Evolutionary conservation across 148 eudicot genomes (phyloP), one percentile per base, ranked within the genome.

Genomic region (Amaranthus hypochondriacus): DNA sequence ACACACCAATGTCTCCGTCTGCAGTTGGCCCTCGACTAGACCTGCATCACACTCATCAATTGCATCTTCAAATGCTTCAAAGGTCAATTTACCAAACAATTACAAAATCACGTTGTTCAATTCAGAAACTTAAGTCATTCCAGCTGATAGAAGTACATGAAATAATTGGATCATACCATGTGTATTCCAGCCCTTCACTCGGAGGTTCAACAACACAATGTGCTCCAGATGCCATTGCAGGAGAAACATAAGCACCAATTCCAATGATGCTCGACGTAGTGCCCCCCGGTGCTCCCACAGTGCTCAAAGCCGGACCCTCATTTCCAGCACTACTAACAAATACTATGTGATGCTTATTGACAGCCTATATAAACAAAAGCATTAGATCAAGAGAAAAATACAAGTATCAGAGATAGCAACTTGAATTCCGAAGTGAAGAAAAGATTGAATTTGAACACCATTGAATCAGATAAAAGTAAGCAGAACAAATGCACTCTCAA

Each of bases 231-330:
- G 98, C 98, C 98, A 95, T 95, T 46, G 87, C 89, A 84, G 97
- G 98, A 79, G 98, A 95, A 74, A 95, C 97, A 88, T 95, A 95
- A 63, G 98, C 98, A 81, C 98, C 98, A 75, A 95, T 88, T 54
- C 96, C 98, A 74, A 95, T 90, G 56, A 95, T 95, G 91, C 97
- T 89, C 62, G 98, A 95, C 39, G 90, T 89, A 68, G 98, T 92
- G 73, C 98, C 98, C 66, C 98, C 98, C 7, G 98, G 98, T 68
- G 98, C 92, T 79, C 98, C 98, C 56, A 95, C 97, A 70, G 98
- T 92, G 85, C 79, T 92, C 79, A 95, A 83, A 70, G 97, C 97
- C 68, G 98, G 98, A 53, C 98, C 98, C 77, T 86, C 86, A 80
- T 95, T 95, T 63, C 98, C 98, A 76, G 97, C 98, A 84, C 98